A percentile compares a stretch with the other conserved stretches of the same genome.
These are phyloP conservation scores for Clarireedia paspali DNA, from an alignment of 2,329 filamentous ascomycete species.

Conservation along the genomic window DNA sequence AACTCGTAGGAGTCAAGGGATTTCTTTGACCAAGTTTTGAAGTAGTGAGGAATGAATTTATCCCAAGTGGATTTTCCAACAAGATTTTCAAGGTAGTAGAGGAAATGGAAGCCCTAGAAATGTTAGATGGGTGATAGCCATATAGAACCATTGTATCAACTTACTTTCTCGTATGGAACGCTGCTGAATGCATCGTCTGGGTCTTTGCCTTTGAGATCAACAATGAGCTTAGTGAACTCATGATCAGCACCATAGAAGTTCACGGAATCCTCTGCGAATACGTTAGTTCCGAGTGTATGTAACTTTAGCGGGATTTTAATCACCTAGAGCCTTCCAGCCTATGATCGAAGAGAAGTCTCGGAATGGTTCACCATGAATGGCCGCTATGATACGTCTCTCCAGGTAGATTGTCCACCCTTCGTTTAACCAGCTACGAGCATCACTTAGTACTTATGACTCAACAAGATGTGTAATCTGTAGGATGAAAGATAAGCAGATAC, in stretches of 20 bases:
- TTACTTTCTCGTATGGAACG: slow-evolving; percentile 82
- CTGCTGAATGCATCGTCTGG: slow-evolving; percentile 93
- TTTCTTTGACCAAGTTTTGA: slow-evolving; percentile 73
- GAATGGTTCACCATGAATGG: slow-evolving; percentile 73
- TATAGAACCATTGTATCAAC: not conserved
- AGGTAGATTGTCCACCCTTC: slow-evolving; percentile 93
- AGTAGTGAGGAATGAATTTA: slow-evolving; percentile 93
- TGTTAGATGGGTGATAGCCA: not conserved
- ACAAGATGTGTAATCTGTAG: not conserved
- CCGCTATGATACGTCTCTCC: slow-evolving; percentile 73
- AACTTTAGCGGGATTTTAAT: slow-evolving; percentile 12
- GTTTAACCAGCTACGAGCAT: slow-evolving; percentile 49
- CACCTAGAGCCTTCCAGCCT: slow-evolving; percentile 68
- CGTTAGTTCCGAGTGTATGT: slow-evolving; percentile 1
- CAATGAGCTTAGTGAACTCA: slow-evolving; percentile 86
- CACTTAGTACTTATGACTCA: not conserved
- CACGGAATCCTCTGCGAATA: slow-evolving; percentile 59
- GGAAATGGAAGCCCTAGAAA: slow-evolving; percentile 69
- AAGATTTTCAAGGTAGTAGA: slow-evolving; percentile 83
- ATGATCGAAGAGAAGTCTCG: slow-evolving; percentile 95
- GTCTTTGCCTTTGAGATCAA: slow-evolving; percentile 81
- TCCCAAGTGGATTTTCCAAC: slow-evolving; percentile 84
- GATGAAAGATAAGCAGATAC: not conserved
- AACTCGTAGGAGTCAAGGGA: slow-evolving; percentile 93
- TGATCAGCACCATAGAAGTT: slow-evolving; percentile 73